phyloP scores from a whole-genome alignment of 371 early-diverging fungal species.

The Mortierella sp. region DNA sequence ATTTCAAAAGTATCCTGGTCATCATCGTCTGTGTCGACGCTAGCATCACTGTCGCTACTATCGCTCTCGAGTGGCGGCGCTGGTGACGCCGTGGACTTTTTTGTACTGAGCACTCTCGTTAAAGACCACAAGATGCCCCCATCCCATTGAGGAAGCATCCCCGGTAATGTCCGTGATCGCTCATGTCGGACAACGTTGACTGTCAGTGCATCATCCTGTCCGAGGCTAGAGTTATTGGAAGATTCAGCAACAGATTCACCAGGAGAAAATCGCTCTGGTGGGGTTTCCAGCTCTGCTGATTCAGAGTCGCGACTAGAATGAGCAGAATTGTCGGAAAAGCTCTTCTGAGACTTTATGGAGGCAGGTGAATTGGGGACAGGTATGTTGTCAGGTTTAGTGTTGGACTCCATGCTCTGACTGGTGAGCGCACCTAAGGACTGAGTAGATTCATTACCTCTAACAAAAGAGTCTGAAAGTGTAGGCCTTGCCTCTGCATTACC shows the following conservation, averaged over 20 bases:
- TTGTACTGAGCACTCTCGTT: conserved; percentile 32
- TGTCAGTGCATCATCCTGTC: conserved; percentile 6
- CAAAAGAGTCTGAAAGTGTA: conserved; percentile 25
- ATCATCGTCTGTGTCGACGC: conserved; percentile 3
- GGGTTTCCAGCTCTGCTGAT: conserved; percentile 3
- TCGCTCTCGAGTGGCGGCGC: conserved; percentile 39
- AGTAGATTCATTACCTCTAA: conserved; percentile 26
- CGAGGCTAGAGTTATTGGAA: neutral
- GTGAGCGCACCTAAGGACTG: conserved; percentile 22
- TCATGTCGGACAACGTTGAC: conserved; percentile 37
- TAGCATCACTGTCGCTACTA: conserved; percentile 32
- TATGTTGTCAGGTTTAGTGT: neutral
- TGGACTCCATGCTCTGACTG: neutral
- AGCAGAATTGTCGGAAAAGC: conserved; percentile 6
- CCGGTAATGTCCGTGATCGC: conserved; percentile 42
- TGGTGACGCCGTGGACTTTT: conserved; percentile 25
- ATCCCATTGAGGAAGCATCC: conserved; percentile 49
- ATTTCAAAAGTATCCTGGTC: conserved; percentile 9
- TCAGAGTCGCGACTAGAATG: conserved; percentile 4
- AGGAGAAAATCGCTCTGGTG: conserved; percentile 10
- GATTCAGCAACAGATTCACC: conserved; percentile 18
- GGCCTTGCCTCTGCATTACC: conserved; percentile 25
- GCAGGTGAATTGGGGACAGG: conserved; percentile 15
- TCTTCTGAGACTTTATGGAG: conserved; percentile 22
- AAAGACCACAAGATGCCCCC: conserved; percentile 38